Evolutionary conservation across 1,139 yeast species (phyloP).

Genomic region (Hansenula sp.): DNA sequence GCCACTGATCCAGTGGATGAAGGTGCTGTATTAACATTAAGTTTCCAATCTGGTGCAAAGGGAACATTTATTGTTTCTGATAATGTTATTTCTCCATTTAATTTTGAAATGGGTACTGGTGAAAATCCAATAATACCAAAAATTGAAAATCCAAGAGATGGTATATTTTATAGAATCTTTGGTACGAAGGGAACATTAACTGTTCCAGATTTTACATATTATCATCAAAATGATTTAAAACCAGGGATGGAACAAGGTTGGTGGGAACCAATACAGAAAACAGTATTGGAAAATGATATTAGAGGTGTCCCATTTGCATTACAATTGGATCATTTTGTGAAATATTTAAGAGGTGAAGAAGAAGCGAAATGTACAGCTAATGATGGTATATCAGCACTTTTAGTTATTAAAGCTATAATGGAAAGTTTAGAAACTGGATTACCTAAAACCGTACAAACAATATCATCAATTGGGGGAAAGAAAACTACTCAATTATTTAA

Average conservation of each 20-base stretch:
- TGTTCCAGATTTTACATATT: conserved; percentile 12
- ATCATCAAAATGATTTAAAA: conserved; percentile 9
- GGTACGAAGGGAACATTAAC: conserved; percentile 12
- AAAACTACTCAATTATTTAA: too few relatives aligned
- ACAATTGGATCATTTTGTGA: conserved; percentile 12
- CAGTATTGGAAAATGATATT: conserved; percentile 3
- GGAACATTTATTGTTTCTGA: conserved; percentile 14
- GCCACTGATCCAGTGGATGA: conserved; percentile 13
- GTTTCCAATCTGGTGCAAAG: conserved; percentile 10
- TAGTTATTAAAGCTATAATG: conserved; percentile 12
- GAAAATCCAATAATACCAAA: conserved; percentile 15
- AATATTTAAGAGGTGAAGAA: conserved; percentile 8
- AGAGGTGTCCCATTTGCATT: conserved; percentile 12
- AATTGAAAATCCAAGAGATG: conserved; percentile 6
- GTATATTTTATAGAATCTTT: conserved; percentile 14
- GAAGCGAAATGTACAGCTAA: conserved; percentile 10
- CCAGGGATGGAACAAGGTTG: conserved; percentile 7
- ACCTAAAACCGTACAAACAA: not conserved
- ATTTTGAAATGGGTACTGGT: conserved; percentile 18
- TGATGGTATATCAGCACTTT: conserved; percentile 14
- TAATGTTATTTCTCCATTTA: conserved; percentile 14
- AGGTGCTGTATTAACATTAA: conserved; percentile 11
- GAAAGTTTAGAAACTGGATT: conserved; percentile 10
- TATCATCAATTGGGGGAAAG: too few relatives aligned
- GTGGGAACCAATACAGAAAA: conserved; percentile 11